phyloP scores from a whole-genome alignment of 2,329 filamentous ascomycete species.

The Exophiala sp. region DNA sequence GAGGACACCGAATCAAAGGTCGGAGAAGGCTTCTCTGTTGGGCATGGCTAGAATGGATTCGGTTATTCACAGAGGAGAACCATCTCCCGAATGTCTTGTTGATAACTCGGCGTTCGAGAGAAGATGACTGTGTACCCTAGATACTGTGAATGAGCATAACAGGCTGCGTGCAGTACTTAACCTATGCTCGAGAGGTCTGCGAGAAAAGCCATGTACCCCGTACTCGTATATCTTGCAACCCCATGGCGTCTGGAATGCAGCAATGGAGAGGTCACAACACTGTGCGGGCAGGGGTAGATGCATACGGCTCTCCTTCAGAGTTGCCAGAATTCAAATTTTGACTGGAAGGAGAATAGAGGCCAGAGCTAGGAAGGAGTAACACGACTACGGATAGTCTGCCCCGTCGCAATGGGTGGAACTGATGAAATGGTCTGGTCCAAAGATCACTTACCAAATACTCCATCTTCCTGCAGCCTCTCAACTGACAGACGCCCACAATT shows the following conservation, averaged over 20 bases:
- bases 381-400: neutral
- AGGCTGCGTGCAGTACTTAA: too few species aligned
- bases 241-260: too few species aligned
- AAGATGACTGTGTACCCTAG: too few species aligned
- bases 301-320: neutral
- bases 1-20: constrained; percentile 11
- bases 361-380: neutral
- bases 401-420: neutral
- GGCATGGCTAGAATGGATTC: neutral
- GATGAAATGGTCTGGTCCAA: neutral
- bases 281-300: too few species aligned
- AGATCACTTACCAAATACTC: too few species aligned
- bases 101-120: neutral
- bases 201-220: too few species aligned
- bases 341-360: neutral
- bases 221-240: too few species aligned
- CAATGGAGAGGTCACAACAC: too few species aligned
- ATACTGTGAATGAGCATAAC: neutral
- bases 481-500: too few species aligned
- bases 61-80: constrained; percentile 3
- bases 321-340: neutral
- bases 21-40: neutral
- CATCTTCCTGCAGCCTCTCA: too few species aligned
- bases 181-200: too few species aligned
- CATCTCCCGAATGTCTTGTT: constrained; percentile 10